phyloP scores from a whole-genome alignment of 164 flowering plant species.

The Buxus sempervirens region DNA sequence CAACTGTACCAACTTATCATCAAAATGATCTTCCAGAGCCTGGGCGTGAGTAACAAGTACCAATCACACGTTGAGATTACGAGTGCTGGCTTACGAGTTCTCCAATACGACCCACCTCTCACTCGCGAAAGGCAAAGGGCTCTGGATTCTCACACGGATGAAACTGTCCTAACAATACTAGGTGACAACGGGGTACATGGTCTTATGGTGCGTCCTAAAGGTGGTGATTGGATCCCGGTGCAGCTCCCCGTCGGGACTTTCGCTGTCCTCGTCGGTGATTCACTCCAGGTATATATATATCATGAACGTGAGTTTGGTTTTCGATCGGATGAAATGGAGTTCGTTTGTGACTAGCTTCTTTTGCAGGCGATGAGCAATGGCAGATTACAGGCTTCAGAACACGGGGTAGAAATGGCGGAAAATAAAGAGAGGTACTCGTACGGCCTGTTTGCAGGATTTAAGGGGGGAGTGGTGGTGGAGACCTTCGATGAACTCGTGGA shows the following conservation, averaged over 20 bases:
- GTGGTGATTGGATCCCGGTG: background rate
- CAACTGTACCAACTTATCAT: too few relatives aligned
- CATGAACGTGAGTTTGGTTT: too few relatives aligned
- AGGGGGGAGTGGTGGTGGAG: background rate
- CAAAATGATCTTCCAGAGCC: slow-evolving; percentile 15
- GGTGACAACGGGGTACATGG: background rate
- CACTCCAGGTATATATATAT: background rate
- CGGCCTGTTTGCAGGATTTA: background rate
- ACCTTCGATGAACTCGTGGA: background rate
- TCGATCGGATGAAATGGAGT: too few relatives aligned
- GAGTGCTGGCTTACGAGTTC: too few relatives aligned
- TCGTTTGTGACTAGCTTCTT: too few relatives aligned
- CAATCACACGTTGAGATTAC: too few relatives aligned
- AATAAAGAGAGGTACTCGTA: background rate
- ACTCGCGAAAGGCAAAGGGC: too few relatives aligned
- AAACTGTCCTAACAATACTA: slow-evolving; percentile 15
- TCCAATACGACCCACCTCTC: too few relatives aligned
- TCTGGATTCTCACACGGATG: slow-evolving; percentile 7
- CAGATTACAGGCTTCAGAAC: background rate
- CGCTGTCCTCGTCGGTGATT: background rate
- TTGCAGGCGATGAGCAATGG: background rate
- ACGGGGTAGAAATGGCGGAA: background rate
- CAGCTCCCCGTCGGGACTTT: background rate
- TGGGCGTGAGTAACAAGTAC: slow-evolving; percentile 12
- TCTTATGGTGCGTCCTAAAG: background rate